phyloP scores from a whole-genome alignment of 805 yeast genomes.

The Wickerhamiella sorbophila region DNA sequence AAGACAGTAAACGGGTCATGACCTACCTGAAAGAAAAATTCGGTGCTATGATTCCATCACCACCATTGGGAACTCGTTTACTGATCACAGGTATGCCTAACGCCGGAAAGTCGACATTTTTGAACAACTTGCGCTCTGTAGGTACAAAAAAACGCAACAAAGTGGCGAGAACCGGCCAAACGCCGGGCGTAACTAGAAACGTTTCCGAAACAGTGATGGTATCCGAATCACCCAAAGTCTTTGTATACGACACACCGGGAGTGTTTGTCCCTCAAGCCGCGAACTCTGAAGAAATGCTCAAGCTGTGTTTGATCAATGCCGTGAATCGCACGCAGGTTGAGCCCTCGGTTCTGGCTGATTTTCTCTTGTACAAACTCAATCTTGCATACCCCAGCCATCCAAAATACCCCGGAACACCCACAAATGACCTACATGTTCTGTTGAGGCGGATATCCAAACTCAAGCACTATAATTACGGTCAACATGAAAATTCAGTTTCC shows the following conservation, averaged over 20 bases:
- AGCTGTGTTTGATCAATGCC: constrained; percentile 60
- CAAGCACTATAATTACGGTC: not conserved
- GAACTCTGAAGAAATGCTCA: constrained; percentile 54
- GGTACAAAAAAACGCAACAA: constrained; percentile 30
- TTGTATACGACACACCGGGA: constrained; percentile 85
- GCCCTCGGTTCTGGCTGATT: constrained; percentile 78
- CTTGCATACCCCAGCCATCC: constrained; percentile 13
- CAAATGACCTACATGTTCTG: constrained; percentile 14
- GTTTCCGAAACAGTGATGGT: constrained; percentile 66
- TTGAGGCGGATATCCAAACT: constrained; percentile 10
- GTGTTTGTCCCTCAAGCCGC: constrained; percentile 67
- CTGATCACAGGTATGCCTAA: constrained; percentile 92
- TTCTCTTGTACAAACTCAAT: constrained; percentile 59
- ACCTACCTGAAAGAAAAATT: constrained; percentile 32
- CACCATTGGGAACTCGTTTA: constrained; percentile 69
- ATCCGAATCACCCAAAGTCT: constrained; percentile 42
- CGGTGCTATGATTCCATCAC: constrained; percentile 37
- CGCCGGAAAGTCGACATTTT: constrained; percentile 86
- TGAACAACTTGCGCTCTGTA: constrained; percentile 52
- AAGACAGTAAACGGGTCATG: constrained; percentile 39
- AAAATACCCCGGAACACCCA: constrained; percentile 14
- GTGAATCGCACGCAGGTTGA: constrained; percentile 58
- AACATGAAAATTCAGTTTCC: constrained; percentile 9
- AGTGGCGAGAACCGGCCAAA: constrained; percentile 74
- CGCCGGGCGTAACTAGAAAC: constrained; percentile 78